Base-by-base conservation (phyloP, 345 rosid genomes). In the Mangifera indica region DNA sequence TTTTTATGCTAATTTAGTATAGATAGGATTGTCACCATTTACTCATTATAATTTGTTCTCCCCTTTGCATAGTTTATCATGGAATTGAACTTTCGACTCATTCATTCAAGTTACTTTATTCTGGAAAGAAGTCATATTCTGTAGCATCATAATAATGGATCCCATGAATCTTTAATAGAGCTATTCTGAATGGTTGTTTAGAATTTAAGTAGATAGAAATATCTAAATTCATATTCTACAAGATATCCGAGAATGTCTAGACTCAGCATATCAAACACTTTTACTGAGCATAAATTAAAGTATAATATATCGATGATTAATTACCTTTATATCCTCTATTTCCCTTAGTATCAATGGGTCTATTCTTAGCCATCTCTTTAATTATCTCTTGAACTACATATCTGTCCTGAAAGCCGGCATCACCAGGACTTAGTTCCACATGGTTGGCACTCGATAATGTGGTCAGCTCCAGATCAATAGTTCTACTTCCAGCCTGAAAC, bases 391-490 rank as follows among this genome's bases (percentile, higher is more conserved):
- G 99, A 73, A 95, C 98, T 46, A 95, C 72, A 71, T 92, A 95
- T 72, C 99, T 86, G 83, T 95, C 99, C 85, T 95, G 99, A 81
- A 92, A 95, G 59, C 98, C 99, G 49, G 70, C 98, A 85, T 92
- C 99, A 76, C 98, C 87, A 18, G 99, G 98, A 78, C 83, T 92
- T 82, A 95, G 84, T 69, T 95, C 99, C 72, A 95, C 92, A 62
- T 95, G 99, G 82, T 89, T 83, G 72, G 87, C 82, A 80, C 97
- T 92, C 64, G 99, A 88, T 54, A 95, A 77, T 62, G 88, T 91
- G 67, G 99, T 92, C 80, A 91, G 80, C 86, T 92, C 99, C 72
- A 95, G 78, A 66, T 95, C 97, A 74, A 95, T 69, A 42, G 86
- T 88, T 84, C 99, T 87, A 67, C 87, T 89, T 72, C 99, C 98